Evolutionary conservation across 2,329 filamentous ascomycete genomes (phyloP).

Genomic region (Onygenales sp.): DNA sequence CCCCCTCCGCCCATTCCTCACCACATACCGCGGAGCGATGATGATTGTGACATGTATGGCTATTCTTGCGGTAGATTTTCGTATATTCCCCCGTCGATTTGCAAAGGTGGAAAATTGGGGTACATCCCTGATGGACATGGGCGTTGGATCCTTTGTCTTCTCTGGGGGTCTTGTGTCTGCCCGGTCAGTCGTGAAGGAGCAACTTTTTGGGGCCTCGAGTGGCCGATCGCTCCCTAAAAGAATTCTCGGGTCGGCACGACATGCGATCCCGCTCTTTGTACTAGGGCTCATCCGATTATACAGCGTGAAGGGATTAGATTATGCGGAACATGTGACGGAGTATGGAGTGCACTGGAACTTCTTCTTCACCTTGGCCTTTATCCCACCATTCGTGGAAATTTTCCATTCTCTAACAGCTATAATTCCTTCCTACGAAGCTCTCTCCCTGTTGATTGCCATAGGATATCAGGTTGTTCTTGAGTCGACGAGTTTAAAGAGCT

Average conservation of each 20-base stretch:
- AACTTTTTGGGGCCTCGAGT: conserved; percentile 40
- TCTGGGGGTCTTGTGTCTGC: conserved; percentile 86
- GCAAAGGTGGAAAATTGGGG: conserved; percentile 99
- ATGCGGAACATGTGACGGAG: conserved; percentile 93
- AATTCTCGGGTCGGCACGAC: conserved; percentile 59
- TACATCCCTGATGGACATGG: conserved; percentile 96
- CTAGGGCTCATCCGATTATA: conserved; percentile 73
- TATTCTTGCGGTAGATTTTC: conserved; percentile 95
- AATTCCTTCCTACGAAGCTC: conserved; percentile 65
- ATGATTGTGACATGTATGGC: conserved; percentile 80
- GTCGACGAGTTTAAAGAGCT: conserved; percentile 67
- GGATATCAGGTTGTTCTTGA: conserved; percentile 69
- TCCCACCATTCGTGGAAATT: conserved; percentile 80
- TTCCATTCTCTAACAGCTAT: conserved; percentile 63
- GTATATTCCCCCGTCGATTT: conserved; percentile 83
- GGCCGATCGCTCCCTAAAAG: conserved; percentile 40
- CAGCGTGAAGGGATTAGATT: conserved; percentile 88
- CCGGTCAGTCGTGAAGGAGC: conserved; percentile 64
- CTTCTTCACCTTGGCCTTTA: conserved; percentile 86
- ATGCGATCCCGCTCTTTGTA: conserved; percentile 71
- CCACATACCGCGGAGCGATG: conserved; percentile 84
- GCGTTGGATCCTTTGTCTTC: conserved; percentile 96
- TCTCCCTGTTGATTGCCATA: conserved; percentile 60
- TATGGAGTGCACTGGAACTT: conserved; percentile 99
- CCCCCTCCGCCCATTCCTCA: conserved; percentile 84